Percentiles rank a stretch among this genome's conserved stretches.
phyloP scores from a whole-genome alignment of 495 filamentous ascomycete genomes.

The Trichocladium uniseriatum region DNA sequence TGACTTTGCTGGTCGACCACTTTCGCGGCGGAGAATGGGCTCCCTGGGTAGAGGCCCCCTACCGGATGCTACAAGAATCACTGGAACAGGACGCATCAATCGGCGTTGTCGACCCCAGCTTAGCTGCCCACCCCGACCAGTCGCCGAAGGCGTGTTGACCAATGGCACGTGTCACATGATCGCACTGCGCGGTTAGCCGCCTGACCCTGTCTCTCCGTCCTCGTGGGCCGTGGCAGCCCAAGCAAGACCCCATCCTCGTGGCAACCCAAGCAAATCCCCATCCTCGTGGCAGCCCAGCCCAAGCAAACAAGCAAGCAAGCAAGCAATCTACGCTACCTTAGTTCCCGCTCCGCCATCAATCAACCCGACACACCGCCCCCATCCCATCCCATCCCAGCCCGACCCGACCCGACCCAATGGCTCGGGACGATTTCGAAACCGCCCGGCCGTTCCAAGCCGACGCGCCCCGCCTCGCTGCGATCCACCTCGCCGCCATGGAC shows the following conservation, averaged over 20 bases:
- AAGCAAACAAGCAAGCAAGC: not conserved
- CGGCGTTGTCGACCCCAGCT: not conserved
- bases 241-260: not conserved
- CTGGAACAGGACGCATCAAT: too few relatives aligned
- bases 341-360: not conserved
- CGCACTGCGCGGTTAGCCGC: not conserved
- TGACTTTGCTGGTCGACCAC: conserved; percentile 12
- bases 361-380: too few relatives aligned
- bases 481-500: conserved; percentile 38
- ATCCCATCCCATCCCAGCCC: too few relatives aligned
- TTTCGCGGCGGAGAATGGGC: conserved; percentile 21
- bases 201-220: too few relatives aligned
- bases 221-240: too few relatives aligned
- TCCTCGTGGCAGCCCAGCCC: not conserved
- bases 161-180: conserved; percentile 19
- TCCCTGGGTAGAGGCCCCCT: conserved; percentile 21
- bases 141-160: not conserved
- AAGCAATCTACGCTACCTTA: not conserved
- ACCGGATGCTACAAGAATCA: conserved; percentile 11
- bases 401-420: not conserved
- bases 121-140: not conserved
- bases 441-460: conserved; percentile 14
- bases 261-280: not conserved
- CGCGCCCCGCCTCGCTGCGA: conserved; percentile 33
- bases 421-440: conserved; percentile 4